phyloP scores from a whole-genome alignment of 805 yeast species.

The Saturnispora zaruensis region DNA sequence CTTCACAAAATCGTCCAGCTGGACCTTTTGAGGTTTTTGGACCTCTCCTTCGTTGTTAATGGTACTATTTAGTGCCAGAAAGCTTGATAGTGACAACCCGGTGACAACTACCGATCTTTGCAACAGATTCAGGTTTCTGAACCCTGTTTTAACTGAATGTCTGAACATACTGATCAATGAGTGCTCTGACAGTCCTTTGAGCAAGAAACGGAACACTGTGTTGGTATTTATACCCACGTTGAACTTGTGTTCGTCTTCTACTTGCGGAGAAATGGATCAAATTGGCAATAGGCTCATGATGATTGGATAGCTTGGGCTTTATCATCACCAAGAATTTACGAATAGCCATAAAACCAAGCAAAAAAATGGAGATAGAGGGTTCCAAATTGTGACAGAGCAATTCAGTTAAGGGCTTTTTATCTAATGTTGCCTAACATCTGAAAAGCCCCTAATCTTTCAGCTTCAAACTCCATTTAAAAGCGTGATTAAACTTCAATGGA shows the following conservation, averaged over 20 bases:
- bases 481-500: neutral
- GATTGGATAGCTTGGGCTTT: neutral
- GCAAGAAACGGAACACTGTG: neutral
- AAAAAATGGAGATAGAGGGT: no score
- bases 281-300: neutral
- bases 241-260: neutral
- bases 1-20: slow-evolving; percentile 35
- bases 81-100: neutral
- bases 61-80: neutral
- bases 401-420: neutral
- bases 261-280: neutral
- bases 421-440: no score
- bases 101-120: neutral
- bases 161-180: neutral
- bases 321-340: neutral
- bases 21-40: slow-evolving; percentile 10
- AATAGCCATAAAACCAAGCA: neutral
- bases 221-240: neutral
- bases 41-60: neutral
- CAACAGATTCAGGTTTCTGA: neutral
- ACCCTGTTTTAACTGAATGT: neutral
- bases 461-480: neutral
- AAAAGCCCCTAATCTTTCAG: neutral
- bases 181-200: neutral
- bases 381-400: neutral